Evolutionary conservation across 2,329 filamentous ascomycete species (phyloP).

Genomic region (Talaromyces sp.): DNA sequence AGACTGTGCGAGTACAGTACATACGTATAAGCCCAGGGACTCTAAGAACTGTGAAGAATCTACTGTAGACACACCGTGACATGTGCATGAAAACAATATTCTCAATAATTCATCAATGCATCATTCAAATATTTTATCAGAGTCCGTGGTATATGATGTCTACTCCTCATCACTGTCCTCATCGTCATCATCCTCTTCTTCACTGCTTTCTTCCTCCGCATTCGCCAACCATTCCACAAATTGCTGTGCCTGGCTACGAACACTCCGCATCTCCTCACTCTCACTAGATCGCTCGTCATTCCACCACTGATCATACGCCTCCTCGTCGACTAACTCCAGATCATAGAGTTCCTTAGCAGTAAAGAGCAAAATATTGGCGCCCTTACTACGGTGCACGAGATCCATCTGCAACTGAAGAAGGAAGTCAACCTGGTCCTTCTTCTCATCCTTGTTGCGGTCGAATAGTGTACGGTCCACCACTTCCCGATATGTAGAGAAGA

Average conservation of each 20-base stretch:
- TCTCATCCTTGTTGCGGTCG: conserved; percentile 54
- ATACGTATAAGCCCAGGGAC: no score
- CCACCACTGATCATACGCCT: conserved; percentile 90
- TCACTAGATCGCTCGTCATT: conserved; percentile 69
- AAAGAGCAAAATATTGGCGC: conserved; percentile 71
- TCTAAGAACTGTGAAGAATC: no score
- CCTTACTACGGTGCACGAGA: conserved; percentile 65
- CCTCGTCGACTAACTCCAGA: conserved; percentile 82
- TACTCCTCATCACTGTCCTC: conserved; percentile 19
- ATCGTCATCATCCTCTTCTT: conserved; percentile 54
- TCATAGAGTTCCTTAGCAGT: conserved; percentile 83
- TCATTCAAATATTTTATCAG: neutral
- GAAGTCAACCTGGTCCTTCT: conserved; percentile 80
- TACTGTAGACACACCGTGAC: no score
- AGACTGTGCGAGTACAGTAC: no score
- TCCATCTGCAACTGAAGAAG: conserved; percentile 80
- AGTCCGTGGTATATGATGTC: neutral
- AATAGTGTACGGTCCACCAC: conserved; percentile 63
- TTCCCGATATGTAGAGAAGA: conserved; percentile 66
- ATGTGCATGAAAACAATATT: no score
- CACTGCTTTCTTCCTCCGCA: conserved; percentile 68
- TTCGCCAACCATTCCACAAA: conserved; percentile 85
- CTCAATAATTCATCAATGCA: conserved; percentile 1
- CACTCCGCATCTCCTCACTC: conserved; percentile 67
- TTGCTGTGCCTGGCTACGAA: conserved; percentile 73